These are phyloP conservation scores for Candida saitoana DNA, from an alignment of 805 yeast species.

Conservation along the genomic window DNA sequence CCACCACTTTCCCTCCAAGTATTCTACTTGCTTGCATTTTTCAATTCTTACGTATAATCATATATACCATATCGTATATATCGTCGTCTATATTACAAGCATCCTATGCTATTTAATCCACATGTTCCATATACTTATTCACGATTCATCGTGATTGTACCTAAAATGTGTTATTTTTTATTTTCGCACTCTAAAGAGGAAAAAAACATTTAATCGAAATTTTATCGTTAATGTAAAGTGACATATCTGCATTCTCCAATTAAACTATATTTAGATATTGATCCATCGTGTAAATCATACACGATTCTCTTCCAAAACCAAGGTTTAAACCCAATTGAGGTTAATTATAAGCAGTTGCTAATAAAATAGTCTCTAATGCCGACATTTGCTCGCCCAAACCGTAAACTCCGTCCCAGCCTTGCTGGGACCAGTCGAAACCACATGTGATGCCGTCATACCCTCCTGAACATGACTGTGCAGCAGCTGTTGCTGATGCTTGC, in stretches of 20 bases:
- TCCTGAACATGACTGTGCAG: conserved; percentile 76
- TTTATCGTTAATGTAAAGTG: background rate
- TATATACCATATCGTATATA: too few relatives aligned
- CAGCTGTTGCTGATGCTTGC: conserved; percentile 58
- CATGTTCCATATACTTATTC: background rate
- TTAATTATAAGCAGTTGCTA: conserved; percentile 19
- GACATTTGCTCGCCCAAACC: conserved; percentile 85
- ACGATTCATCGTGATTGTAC: background rate
- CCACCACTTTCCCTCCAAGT: background rate
- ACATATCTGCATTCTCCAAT: background rate
- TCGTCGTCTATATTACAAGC: background rate
- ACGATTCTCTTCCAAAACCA: too few relatives aligned
- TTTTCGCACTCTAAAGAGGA: background rate
- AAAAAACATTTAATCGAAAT: background rate
- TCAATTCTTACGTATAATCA: background rate
- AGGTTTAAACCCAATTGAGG: too few relatives aligned
- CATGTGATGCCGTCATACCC: conserved; percentile 86
- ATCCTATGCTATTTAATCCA: background rate
- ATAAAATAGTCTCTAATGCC: conserved; percentile 62
- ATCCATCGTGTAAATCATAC: background rate
- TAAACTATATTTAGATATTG: background rate
- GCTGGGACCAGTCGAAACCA: conserved; percentile 64
- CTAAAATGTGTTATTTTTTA: too few relatives aligned
- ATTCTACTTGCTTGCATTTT: background rate
- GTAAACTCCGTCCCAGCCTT: conserved; percentile 59